phyloP scores from a whole-genome alignment of 1,284 basidiomycete genomes.

The Moesziomyces sp. region DNA sequence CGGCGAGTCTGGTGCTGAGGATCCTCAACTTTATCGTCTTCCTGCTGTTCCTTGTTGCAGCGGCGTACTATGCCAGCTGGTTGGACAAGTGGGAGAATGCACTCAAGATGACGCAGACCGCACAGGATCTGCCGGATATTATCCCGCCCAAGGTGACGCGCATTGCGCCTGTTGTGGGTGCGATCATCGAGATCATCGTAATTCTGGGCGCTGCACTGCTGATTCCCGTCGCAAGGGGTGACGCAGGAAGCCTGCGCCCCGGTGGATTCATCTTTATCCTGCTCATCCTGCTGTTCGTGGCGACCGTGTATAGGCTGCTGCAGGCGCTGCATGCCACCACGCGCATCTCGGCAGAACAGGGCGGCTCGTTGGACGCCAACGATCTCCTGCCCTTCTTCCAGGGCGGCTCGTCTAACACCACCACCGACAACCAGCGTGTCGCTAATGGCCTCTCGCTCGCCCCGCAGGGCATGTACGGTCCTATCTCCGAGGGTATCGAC shows the following conservation, averaged over 20 bases:
- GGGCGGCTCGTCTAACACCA: constrained; percentile 18
- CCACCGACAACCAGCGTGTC: constrained; percentile 24
- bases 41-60: constrained; percentile 43
- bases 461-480: constrained; percentile 54
- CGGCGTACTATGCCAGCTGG: constrained; percentile 43
- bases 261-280: constrained; percentile 50
- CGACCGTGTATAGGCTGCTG: constrained; percentile 40
- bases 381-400: constrained; percentile 49
- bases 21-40: constrained; percentile 54
- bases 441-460: constrained; percentile 35
- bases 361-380: constrained; percentile 20
- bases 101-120: constrained; percentile 34
- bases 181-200: constrained; percentile 38
- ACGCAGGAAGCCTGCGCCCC: constrained; percentile 31
- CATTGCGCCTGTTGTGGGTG: constrained; percentile 40
- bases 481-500: constrained; percentile 40
- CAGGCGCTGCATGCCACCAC: constrained; percentile 48
- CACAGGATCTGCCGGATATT: constrained; percentile 33
- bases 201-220: constrained; percentile 47
- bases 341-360: constrained; percentile 29
- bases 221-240: constrained; percentile 50
- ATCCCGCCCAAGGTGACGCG: constrained; percentile 35
- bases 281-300: constrained; percentile 43
- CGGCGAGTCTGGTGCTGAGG: constrained; percentile 32
- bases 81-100: constrained; percentile 43